Base-by-base conservation (phyloP, 2,329 filamentous ascomycete genomes). In the Gremmenia infestans region DNA sequence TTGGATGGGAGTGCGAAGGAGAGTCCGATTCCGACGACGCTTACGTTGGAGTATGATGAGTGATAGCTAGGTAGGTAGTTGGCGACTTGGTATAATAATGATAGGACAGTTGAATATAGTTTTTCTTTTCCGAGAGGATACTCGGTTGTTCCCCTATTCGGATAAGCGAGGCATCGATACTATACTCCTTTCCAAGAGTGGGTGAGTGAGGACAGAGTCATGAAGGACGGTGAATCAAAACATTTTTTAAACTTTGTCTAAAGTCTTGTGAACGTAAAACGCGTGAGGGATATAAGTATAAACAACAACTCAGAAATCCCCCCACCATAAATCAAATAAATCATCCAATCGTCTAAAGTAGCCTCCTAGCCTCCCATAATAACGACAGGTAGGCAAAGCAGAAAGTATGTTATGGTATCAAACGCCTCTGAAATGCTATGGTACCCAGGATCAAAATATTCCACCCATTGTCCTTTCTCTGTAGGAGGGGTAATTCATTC, bases 1-100 rank as follows among this genome's bases (percentile, higher is more conserved):
- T 65, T 81, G 45, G 78, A 80, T 70, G 69, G 68, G 7, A 76
- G 72, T 62, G 70, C 76, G 9, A 74, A 70, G 55, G 78, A 80
- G 65, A 72, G 68, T 14, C 75, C 76, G 0, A 74, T 75, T 48
- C 73, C 75, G 9, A 76, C 73, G 5, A 72, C 69, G 3, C 58
- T 78, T 49, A 72, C 69, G 2, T 56, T 77, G 6, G 70, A 74
- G 64, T 76, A 76, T 64, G 74, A 76, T 56, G 67, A 65, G 60
- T 62, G 63, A 51, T 35, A 54, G 36, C 25, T 52, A 40, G 19
- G 32, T 32, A 22, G 14, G 22, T 25, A 28, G 6, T 45, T 17
- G 8, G 19, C 2, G 4, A 4, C 5, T 23, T 45, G 25, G 25
- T 9, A 6, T 28, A 6, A 28, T 28, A 9, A 1, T 9, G 25